phyloP scores from a whole-genome alignment of 805 yeast species.

The Wickerhamomyces ciferrii region DNA sequence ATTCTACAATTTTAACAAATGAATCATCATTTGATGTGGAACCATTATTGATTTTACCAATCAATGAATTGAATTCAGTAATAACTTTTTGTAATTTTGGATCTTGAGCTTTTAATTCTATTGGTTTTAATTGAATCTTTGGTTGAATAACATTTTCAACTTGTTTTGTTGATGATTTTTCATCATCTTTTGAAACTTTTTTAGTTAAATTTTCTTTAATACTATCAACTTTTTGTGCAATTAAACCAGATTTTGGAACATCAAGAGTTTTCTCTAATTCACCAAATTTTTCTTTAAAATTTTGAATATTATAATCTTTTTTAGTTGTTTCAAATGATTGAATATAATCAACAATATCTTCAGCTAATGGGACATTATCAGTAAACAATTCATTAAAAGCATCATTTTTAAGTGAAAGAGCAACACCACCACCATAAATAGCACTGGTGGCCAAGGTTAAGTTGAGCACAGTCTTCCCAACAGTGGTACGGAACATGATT shows the following conservation, averaged over 20 bases:
- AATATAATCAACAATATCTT: conserved; percentile 41
- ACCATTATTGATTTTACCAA: conserved; percentile 18
- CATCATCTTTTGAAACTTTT: not conserved
- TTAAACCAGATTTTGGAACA: conserved; percentile 34
- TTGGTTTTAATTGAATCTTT: conserved; percentile 22
- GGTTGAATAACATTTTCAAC: conserved; percentile 7
- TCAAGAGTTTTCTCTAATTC: conserved; percentile 32
- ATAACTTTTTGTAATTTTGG: conserved; percentile 18
- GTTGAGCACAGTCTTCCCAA: conserved; percentile 26
- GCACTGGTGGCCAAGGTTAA: conserved; percentile 26
- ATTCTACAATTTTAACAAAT: conserved; percentile 8
- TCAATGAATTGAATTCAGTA: conserved; percentile 18
- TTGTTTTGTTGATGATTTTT: conserved; percentile 7
- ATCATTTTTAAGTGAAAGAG: conserved; percentile 49
- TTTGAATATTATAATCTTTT: conserved; percentile 25
- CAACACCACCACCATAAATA: conserved; percentile 57
- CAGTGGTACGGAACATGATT: conserved; percentile 21
- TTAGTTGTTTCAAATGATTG: conserved; percentile 31
- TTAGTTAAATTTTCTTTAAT: conserved; percentile 12
- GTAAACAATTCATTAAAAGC: conserved; percentile 57
- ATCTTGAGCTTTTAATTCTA: conserved; percentile 26
- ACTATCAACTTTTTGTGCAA: conserved; percentile 25
- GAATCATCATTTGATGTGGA: conserved; percentile 10
- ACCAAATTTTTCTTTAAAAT: conserved; percentile 31
- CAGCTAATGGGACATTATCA: conserved; percentile 62